Percentiles rank a stretch among this genome's conserved stretches.
phyloP scores from a whole-genome alignment of 1,139 yeast species.

The Sugiyamaella grinbergsii region DNA sequence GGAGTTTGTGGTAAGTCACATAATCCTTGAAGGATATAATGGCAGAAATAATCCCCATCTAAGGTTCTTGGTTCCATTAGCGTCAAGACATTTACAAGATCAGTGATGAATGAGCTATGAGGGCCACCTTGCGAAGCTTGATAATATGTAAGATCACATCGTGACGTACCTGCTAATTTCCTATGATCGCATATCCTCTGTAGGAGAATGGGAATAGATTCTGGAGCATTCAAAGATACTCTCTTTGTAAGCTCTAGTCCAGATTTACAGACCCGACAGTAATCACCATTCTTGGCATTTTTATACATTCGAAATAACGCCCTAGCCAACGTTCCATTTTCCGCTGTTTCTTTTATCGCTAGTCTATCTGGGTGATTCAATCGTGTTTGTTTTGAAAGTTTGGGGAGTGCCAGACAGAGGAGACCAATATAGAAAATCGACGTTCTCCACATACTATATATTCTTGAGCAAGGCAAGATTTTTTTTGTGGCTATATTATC shows the following conservation, averaged over 20 bases:
- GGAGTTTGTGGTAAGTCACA: slow-evolving; percentile 52
- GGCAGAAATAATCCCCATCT: slow-evolving; percentile 59
- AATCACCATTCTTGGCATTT: slow-evolving; percentile 16
- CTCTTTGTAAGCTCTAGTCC: slow-evolving; percentile 24
- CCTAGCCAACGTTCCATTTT: slow-evolving; percentile 13
- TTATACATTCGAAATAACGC: slow-evolving; percentile 18
- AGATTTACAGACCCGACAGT: slow-evolving; percentile 24
- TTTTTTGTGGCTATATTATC: no score
- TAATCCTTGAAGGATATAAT: slow-evolving; percentile 48
- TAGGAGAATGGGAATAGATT: slow-evolving; percentile 21
- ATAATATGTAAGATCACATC: slow-evolving; percentile 20
- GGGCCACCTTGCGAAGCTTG: slow-evolving; percentile 10
- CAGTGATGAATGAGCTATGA: slow-evolving; percentile 35
- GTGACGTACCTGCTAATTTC: slow-evolving; percentile 15
- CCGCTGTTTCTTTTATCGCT: slow-evolving; percentile 13
- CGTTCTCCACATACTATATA: slow-evolving; percentile 3
- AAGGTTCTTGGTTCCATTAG: slow-evolving; percentile 49
- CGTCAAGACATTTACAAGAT: slow-evolving; percentile 51
- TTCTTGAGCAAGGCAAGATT: no score
- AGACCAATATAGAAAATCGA: slow-evolving; percentile 5
- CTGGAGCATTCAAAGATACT: slow-evolving; percentile 24
- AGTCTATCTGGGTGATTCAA: slow-evolving; percentile 13
- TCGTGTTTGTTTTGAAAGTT: slow-evolving; percentile 13
- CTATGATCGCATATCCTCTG: slow-evolving; percentile 22
- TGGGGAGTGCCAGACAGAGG: slow-evolving; percentile 2